These are phyloP conservation scores for Carex pumila DNA, from an alignment of 176 grass and related monocot species.

Conservation along the genomic window DNA sequence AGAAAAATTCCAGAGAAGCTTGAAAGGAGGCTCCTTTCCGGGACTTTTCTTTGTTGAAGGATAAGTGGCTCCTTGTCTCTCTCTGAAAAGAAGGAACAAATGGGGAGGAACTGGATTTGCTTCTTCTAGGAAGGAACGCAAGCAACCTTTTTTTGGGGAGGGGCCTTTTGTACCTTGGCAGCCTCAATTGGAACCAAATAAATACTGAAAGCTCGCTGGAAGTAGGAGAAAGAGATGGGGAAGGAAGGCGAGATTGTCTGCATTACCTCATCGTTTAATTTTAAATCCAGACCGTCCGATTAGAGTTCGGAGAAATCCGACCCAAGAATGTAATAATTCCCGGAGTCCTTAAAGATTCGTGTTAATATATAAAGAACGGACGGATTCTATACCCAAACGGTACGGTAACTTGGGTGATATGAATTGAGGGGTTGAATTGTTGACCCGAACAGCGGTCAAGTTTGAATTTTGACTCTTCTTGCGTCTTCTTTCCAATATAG, in stretches of 20 bases:
- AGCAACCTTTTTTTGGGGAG: neutral
- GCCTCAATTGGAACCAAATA: neutral
- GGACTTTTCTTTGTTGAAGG: neutral
- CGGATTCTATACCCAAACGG: too few relatives aligned
- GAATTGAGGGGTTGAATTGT: neutral
- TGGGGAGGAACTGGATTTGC: neutral
- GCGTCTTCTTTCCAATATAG: neutral
- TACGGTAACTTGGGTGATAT: too few relatives aligned
- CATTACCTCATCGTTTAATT: too few relatives aligned
- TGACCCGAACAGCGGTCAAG: neutral
- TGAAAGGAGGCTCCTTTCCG: neutral
- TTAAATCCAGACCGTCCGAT: too few relatives aligned
- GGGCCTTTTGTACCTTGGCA: neutral
- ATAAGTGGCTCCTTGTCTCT: neutral
- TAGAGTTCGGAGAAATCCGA: too few relatives aligned
- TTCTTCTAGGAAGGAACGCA: constrained; percentile 1
- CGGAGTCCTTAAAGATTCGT: too few relatives aligned
- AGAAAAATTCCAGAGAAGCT: neutral
- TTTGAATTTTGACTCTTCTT: neutral
- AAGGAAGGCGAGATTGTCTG: too few relatives aligned
- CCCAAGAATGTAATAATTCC: too few relatives aligned
- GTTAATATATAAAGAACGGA: too few relatives aligned
- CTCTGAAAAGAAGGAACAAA: neutral
- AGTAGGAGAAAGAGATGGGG: neutral
- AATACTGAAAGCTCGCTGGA: neutral